phyloP scores from a whole-genome alignment of 768 basidiomycete genomes.

The Pisolithus marmoratus region DNA sequence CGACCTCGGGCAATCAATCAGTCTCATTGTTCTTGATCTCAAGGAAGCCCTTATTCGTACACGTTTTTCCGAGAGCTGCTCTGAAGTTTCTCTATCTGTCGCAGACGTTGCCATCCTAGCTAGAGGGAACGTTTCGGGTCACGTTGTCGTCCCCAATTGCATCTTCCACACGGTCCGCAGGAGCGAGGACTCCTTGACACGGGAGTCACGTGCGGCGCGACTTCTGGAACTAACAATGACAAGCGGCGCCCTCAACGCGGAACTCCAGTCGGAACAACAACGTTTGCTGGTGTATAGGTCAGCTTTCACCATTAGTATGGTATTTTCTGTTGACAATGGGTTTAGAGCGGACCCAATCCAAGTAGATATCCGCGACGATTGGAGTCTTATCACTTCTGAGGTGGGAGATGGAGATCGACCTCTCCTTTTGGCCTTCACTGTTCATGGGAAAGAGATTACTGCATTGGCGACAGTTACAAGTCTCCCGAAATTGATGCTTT shows the following conservation, averaged over 20 bases:
- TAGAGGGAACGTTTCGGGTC: slow-evolving; percentile 66
- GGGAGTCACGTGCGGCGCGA: slow-evolving; percentile 33
- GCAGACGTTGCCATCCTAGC: slow-evolving; percentile 50
- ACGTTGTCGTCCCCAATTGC: slow-evolving; percentile 59
- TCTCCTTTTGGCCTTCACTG: slow-evolving; percentile 68
- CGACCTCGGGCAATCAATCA: slow-evolving; percentile 85
- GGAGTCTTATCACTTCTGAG: slow-evolving; percentile 49
- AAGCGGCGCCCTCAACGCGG: slow-evolving; percentile 59
- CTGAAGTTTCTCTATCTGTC: slow-evolving; percentile 65
- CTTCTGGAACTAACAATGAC: slow-evolving; percentile 74
- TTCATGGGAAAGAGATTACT: slow-evolving; percentile 63
- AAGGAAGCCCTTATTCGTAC: slow-evolving; percentile 60
- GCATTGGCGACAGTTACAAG: slow-evolving; percentile 68
- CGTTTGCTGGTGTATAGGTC: slow-evolving; percentile 72
- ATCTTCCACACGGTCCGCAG: slow-evolving; percentile 70
- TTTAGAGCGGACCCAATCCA: slow-evolving; percentile 71
- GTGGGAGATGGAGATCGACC: slow-evolving; percentile 41
- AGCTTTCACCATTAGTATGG: slow-evolving; percentile 14
- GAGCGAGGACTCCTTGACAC: slow-evolving; percentile 35
- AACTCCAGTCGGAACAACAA: slow-evolving; percentile 73
- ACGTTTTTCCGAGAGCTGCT: slow-evolving; percentile 51
- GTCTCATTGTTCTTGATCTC: slow-evolving; percentile 60
- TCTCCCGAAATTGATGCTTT: slow-evolving; percentile 70
- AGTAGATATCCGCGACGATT: slow-evolving; percentile 75
- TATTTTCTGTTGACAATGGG: slow-evolving; percentile 2